phyloP scores from a whole-genome alignment of 345 rosid genomes.

The Eucalyptus virginea region DNA sequence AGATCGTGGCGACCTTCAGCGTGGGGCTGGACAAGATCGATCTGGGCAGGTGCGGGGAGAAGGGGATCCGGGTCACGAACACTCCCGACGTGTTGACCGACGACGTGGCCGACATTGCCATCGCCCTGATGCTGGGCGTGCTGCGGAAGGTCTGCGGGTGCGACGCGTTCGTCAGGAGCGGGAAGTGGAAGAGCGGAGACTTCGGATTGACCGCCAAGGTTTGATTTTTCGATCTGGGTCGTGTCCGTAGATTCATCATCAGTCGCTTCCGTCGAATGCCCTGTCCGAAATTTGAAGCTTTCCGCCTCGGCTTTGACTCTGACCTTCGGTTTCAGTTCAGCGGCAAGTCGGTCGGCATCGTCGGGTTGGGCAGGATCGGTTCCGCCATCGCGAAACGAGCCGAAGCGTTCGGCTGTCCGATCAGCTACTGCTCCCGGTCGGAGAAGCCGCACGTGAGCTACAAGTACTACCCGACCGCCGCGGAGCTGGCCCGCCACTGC shows the following conservation, averaged over 20 bases:
- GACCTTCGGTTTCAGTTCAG: slow-evolving; percentile 22
- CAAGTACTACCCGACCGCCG: slow-evolving; percentile 24
- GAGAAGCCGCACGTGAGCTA: slow-evolving; percentile 17
- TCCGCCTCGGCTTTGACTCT: not conserved
- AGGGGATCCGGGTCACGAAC: slow-evolving; percentile 45
- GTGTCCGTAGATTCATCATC: not conserved
- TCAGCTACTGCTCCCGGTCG: slow-evolving; percentile 36
- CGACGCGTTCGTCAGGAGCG: slow-evolving; percentile 40
- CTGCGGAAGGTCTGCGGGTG: slow-evolving; percentile 34
- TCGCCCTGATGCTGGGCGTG: slow-evolving; percentile 43
- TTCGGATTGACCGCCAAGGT: slow-evolving; percentile 43
- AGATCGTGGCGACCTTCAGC: slow-evolving; percentile 48
- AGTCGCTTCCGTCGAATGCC: not conserved
- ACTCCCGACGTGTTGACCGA: slow-evolving; percentile 66
- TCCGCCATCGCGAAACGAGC: slow-evolving; percentile 51
- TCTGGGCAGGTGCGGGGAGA: slow-evolving; percentile 37
- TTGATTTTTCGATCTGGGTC: not conserved
- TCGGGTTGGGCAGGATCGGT: slow-evolving; percentile 56
- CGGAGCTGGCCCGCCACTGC: slow-evolving; percentile 34
- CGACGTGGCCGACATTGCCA: slow-evolving; percentile 50
- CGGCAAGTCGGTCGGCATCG: slow-evolving; percentile 48
- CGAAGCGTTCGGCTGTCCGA: slow-evolving; percentile 41
- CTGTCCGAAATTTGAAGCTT: not conserved
- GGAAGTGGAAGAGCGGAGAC: slow-evolving; percentile 32
- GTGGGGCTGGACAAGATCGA: slow-evolving; percentile 60